Base-by-base conservation (phyloP, 768 basidiomycete genomes). In the Mycena alexandri region DNA sequence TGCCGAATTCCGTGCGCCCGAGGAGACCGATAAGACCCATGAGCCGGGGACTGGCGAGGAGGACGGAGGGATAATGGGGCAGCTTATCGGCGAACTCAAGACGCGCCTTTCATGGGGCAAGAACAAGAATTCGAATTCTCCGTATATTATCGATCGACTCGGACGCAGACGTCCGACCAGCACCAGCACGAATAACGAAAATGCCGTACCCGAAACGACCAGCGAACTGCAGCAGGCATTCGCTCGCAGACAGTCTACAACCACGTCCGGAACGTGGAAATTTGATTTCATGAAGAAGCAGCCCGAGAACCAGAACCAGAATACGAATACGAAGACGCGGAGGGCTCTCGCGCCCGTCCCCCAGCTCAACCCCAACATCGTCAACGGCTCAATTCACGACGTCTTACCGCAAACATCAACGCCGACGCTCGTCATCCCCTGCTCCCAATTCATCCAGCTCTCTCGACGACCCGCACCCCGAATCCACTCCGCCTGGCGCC, bases 191-290 rank as follows among this genome's bases (percentile, higher is more conserved):
- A 19, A 33, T 14, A 50, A 50, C 11, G 59, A 61, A 29, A 55
- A 56, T 21, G 9, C 24, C 8, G 10, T 5, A 9, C 4, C 3
- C 13, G 2, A 33, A 7, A 14, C 34, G 19, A 22, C 38, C 24
- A 57, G 60, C 24, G 66, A 67, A 41, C 11, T 63, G 43, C 66
- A 67, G 22, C 46, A 67, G 61, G 66, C 54, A 22, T 46, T 67
- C 66, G 61, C 61, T 17, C 61, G 54, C 14, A 61, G 66, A 13
- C 54, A 48, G 13, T 34, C 47, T 2, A 33, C 41, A 25, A 48
- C 50, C 8, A 2, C 41, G 8, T 17, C 5, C 1, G 14, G 21
- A 5, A 29, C 34, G 17, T 13, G 5, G 19, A 53, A 43, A 13
- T 3, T 22, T 2, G 19, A 29, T 16, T 38, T 36, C 2, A 8